Evolutionary conservation across 1,139 yeast genomes (phyloP), one percentile per base, ranked within the genome.

Genomic region (Kodamaea derodonti): DNA sequence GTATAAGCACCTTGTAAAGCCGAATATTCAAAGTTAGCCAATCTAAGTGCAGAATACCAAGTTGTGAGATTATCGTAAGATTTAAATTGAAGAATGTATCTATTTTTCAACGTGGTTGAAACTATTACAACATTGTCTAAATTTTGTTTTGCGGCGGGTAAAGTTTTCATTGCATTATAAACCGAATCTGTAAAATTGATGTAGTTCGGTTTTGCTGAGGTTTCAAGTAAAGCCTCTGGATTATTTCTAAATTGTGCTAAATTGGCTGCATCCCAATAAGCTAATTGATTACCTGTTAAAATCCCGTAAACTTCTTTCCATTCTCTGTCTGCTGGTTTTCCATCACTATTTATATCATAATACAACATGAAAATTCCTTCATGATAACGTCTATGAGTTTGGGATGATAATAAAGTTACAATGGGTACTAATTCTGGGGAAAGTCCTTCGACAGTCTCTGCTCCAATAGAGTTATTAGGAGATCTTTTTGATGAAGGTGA

Each of bases 271-370:
- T 87, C 90, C 97, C 97, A 90, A 45, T 86, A 77, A 1, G 97
- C 95, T 41, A 92, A 65, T 49, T 88, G 95, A 40, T 88, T 85
- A 12, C 98, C 98, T 7, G 87, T 78, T 31, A 92, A 67, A 18
- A 86, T 87, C 30, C 95, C 97, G 57, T 84, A 92, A 13, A 88
- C 96, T 57, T 92, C 97, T 40, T 74, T 72, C 98, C 98, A 92
- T 49, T 75, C 75, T 34, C 97, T 70, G 36, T 83, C 87, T 0
- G 80, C 75, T 0, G 95, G 92, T 41, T 82, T 76, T 9, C 97
- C 98, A 48, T 88, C 95, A 13, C 84, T 76, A 50, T 80, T 79
- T 46, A 84, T 63, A 49, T 84, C 92, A 47, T 80, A 78, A 43
- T 83, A 65, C 12, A 84, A 60, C 83, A 83, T 77, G 49, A 84